A percentile compares a stretch with the other conserved stretches of the same genome.
Evolutionary conservation across 2,329 filamentous ascomycete species (phyloP).

Genomic region (Sporothrix brunneoviolacea): DNA sequence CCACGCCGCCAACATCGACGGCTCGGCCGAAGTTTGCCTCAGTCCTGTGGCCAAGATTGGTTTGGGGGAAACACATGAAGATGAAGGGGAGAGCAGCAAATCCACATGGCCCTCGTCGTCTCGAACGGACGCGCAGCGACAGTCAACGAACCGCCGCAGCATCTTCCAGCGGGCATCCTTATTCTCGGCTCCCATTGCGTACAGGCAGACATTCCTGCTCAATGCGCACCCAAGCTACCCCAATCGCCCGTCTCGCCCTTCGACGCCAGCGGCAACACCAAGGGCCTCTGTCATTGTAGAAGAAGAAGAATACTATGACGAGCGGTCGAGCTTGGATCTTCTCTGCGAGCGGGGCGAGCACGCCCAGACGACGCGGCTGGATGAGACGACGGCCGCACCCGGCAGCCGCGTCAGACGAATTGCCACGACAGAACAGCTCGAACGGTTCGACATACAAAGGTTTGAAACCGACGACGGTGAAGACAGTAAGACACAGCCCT

Average conservation of each 20-base stretch:
- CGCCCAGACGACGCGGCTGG: slow-evolving; percentile 11
- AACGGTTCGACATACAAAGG: no score
- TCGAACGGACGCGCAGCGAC: no score
- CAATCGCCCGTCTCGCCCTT: not conserved
- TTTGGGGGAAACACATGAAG: no score
- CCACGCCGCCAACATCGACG: not conserved
- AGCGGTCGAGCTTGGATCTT: slow-evolving; percentile 10
- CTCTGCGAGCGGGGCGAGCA: slow-evolving; percentile 8
- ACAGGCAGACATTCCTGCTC: not conserved
- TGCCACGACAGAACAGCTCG: not conserved
- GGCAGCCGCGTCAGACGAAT: not conserved
- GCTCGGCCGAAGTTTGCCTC: not conserved
- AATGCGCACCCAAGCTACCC: not conserved
- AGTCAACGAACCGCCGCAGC: not conserved
- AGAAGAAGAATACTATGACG: not conserved
- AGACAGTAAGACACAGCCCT: no score
- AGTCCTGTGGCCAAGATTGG: slow-evolving; percentile 6
- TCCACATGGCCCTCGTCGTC: no score
- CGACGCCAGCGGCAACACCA: not conserved
- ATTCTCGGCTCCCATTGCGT: slow-evolving; percentile 7
- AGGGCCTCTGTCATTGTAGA: not conserved
- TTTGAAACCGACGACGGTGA: no score
- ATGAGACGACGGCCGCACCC: not conserved
- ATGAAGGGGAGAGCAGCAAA: no score
- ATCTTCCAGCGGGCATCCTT: slow-evolving; percentile 1